Base-by-base conservation (phyloP, 192 early-diverging fungal genomes). In the Podila epicladia region DNA sequence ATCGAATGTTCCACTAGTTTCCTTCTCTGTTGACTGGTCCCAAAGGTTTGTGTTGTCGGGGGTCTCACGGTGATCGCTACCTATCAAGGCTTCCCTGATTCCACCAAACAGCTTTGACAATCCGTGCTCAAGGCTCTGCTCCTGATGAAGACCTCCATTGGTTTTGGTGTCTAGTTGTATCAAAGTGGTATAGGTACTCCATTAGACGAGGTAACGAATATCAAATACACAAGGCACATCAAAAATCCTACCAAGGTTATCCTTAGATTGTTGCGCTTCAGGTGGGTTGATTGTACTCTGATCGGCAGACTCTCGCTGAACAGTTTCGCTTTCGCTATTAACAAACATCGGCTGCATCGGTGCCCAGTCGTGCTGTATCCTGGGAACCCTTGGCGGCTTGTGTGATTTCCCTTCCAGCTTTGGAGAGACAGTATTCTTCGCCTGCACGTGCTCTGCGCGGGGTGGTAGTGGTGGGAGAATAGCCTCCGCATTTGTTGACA, bases 381-480 rank as follows among this genome's bases (percentile, higher is more conserved):
- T 19, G 6, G 31, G 28, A 33, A 61, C 59, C 31, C 28, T 61
- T 20, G 31, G 59, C 17, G 29, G 26, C 26, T 61, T 33, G 53
- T 24, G 24, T 24, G 53, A 26, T 26, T 55, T 55, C 22, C 24
- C 24, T 55, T 55, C 53, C 24, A 55, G 24, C 19, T 55, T 55
- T 26, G 53, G 53, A 26, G 53, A 26, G 20, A n/a, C 8, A 6
- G 2, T 8, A 17, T 26, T 55, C 53, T 55, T 55, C 9, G 6
- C 53, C 9, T 45, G 41, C 41, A 45, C 17, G 13, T 32, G 6
- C 59, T 32, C 59, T 31, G 29, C 6, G 19, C 28, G 59, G 19
- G 59, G 59, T 61, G 31, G 59, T 61, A 19, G 59, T 9, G 59
- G 59, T 3, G 59, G 59, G 6, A 61, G 29, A 61, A 24, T 19